Conservation (phyloP, 2,329 filamentous ascomycete species). For the Diplodia scrobiculata region DNA sequence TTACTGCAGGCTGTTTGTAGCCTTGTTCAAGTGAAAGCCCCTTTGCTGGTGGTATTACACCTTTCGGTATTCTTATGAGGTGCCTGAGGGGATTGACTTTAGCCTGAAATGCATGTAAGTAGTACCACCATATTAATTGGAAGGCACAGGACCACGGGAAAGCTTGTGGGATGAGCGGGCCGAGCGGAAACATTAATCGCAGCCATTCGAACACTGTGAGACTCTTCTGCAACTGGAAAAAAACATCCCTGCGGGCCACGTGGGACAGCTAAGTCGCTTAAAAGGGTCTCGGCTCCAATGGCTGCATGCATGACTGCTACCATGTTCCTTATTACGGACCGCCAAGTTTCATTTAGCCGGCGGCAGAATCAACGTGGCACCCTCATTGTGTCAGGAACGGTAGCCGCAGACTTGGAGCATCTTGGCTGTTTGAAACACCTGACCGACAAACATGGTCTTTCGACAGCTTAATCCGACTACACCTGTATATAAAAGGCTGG, state of each 20-base stretch:
- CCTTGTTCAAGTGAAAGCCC: background rate
- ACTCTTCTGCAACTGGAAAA: background rate
- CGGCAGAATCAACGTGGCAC: constrained; percentile 10
- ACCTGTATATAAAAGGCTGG: background rate
- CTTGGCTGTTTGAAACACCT: constrained; percentile 3
- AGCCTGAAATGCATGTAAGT: background rate
- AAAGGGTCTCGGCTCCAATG: background rate
- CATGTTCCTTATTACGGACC: background rate
- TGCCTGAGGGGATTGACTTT: background rate
- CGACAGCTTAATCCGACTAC: background rate
- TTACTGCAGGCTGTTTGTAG: background rate
- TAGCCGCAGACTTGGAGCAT: constrained; percentile 1
- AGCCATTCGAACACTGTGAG: background rate
- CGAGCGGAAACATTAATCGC: background rate
- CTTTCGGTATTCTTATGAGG: background rate
- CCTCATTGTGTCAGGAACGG: background rate
- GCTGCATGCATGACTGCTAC: background rate
- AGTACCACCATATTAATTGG: background rate
- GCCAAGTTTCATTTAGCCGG: constrained; percentile 19
- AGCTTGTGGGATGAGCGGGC: background rate
- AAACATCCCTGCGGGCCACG: background rate
- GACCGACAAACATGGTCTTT: background rate
- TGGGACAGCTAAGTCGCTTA: background rate
- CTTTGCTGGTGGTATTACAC: background rate
- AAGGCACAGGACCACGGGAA: background rate